Evolutionary conservation across 345 rosid genomes (phyloP).

Genomic region (Theobroma cacao): DNA sequence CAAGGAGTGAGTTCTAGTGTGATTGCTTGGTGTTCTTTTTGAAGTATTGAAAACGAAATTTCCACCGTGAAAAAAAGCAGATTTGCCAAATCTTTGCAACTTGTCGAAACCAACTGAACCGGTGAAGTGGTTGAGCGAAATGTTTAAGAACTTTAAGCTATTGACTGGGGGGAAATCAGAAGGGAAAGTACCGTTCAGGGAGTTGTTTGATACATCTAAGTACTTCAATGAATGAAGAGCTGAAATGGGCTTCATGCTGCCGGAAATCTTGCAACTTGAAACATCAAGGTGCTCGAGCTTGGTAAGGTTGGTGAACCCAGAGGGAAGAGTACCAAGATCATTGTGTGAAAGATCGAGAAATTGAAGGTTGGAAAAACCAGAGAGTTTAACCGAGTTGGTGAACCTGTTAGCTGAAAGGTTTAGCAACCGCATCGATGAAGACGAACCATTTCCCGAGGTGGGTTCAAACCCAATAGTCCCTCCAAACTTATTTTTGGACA

Average conservation of each 20-base stretch:
- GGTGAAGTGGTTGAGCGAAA: slow-evolving; percentile 69
- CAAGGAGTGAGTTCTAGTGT: slow-evolving; percentile 15
- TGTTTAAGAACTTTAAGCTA: slow-evolving; percentile 51
- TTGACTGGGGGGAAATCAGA: slow-evolving; percentile 64
- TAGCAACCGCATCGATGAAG: slow-evolving; percentile 45
- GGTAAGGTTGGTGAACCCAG: slow-evolving; percentile 47
- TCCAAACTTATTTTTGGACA: slow-evolving; percentile 54
- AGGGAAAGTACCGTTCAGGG: slow-evolving; percentile 71
- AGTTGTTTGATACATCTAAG: slow-evolving; percentile 72
- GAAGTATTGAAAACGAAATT: slow-evolving; percentile 33
- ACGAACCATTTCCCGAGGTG: slow-evolving; percentile 22
- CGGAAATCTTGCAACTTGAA: slow-evolving; percentile 65
- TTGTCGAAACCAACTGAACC: slow-evolving; percentile 43
- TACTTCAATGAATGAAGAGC: slow-evolving; percentile 45
- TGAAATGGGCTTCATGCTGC: slow-evolving; percentile 47
- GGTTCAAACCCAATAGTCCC: slow-evolving; percentile 40
- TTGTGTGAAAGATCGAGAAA: slow-evolving; percentile 66
- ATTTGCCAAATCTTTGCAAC: slow-evolving; percentile 54
- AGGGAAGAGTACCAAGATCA: slow-evolving; percentile 45
- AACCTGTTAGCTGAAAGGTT: slow-evolving; percentile 81
- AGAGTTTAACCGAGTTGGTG: slow-evolving; percentile 49
- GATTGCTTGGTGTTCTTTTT: slow-evolving; percentile 31
- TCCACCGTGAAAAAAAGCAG: slow-evolving; percentile 66
- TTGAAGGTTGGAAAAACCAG: slow-evolving; percentile 49
- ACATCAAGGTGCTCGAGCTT: slow-evolving; percentile 50